Conservation (phyloP, 345 rosid genomes). For the Punica granatum region DNA sequence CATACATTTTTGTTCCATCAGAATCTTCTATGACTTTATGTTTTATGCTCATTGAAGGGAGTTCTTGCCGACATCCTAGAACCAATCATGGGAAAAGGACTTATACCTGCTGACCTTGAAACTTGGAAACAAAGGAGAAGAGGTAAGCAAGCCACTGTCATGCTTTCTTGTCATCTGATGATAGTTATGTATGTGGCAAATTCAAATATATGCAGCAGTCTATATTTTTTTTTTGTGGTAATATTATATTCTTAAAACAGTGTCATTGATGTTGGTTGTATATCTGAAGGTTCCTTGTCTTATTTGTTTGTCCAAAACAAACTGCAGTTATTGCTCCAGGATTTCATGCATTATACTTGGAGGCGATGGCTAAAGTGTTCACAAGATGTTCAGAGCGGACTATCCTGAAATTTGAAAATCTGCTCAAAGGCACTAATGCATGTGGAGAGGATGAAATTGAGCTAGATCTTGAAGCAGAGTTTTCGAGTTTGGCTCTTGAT, state of each 20-base stretch:
- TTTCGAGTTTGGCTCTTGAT: conserved; percentile 90
- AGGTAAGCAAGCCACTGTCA: conserved; percentile 34
- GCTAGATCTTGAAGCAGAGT: conserved; percentile 90
- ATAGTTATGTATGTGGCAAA: not conserved
- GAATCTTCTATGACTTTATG: not conserved
- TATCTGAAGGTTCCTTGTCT: not conserved
- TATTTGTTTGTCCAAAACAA: conserved; percentile 7
- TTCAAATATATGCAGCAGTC: not conserved
- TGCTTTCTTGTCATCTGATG: not conserved
- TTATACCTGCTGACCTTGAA: conserved; percentile 90
- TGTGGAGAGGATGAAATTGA: conserved; percentile 40
- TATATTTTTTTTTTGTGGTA: not conserved
- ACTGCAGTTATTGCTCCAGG: conserved; percentile 84
- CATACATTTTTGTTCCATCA: not conserved
- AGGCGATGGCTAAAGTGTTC: conserved; percentile 83
- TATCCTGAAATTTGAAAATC: conserved; percentile 62
- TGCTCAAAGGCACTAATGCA: conserved; percentile 35
- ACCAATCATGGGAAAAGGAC: conserved; percentile 98
- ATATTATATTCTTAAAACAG: not conserved
- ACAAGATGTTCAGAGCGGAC: conserved; percentile 69
- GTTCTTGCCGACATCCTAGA: conserved; percentile 96
- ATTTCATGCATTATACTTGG: conserved; percentile 72
- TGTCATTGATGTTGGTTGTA: not conserved
- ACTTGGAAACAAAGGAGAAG: conserved; percentile 96
- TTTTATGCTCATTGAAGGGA: conserved; percentile 37